Evolutionary conservation across 495 filamentous ascomycete genomes (phyloP), one percentile per base, ranked within the genome.

Genomic region (Trichocladium uniseriatum): DNA sequence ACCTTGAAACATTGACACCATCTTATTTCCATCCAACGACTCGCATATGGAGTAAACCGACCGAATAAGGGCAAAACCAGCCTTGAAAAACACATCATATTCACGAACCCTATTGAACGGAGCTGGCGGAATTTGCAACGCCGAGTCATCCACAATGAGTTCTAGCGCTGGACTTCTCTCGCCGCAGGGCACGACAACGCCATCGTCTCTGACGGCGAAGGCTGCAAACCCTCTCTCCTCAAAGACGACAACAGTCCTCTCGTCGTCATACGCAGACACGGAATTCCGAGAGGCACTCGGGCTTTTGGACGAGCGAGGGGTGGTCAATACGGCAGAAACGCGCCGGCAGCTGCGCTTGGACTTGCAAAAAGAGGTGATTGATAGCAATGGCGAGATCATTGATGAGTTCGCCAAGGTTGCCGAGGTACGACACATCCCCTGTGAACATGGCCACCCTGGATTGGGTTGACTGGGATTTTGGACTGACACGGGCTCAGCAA

Each of bases 311-410:
- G 70, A 79, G 27, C 72, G 82, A 19, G 78, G 78, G 1, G 63
- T 88, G 13, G 70, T 79, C 35, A 96, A 96, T 59, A 89, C 79
- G 7, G 71, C 84, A 7, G 87, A 94, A 52, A 84, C 84, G 16
- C 76, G 92, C 10, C 79, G 92, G 27, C 82, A 84, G 54, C 67
- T 97, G 11, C 79, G 89, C 27, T 67, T 94, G 1, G 85, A 95
- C 66, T 76, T 94, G 2, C 89, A 97, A 65, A 89, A 86, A 57
- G 89, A 97, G 64, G 85, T 96, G 28, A 87, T 96, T 38, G 80
- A 91, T 50, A 87, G 87, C 68, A 96, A 97, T 81, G 89, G 83
- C 28, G 83, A 89, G 48, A 87, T 99, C 48, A 81, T 99, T 42
- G 70, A 76, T 45, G 91, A 95, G 60, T 97, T 97, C 69, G 86